Base-by-base conservation (phyloP, 768 basidiomycete species). In the Leccinum rimulosum region DNA sequence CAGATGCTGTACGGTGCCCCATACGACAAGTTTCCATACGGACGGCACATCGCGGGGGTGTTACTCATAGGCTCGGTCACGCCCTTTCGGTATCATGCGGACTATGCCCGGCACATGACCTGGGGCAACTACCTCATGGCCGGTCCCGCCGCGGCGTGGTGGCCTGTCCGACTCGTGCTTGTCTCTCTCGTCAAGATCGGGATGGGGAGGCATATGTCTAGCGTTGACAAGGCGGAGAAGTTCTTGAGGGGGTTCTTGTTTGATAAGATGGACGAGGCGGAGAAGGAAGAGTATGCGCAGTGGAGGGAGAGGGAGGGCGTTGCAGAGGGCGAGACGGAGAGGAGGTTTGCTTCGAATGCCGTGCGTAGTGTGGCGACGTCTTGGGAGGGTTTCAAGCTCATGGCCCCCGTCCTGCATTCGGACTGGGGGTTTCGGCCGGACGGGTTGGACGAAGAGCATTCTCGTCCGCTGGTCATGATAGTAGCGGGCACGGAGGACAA, bases 1-100 rank as follows among this genome's bases (percentile, higher is more conserved):
- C 85, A 86, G 73, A 82, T 85, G 38, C 64, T 86, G 12, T 85
- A 82, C 58, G 82, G 80, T 2, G 77, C 80, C 0, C 66, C 82
- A 0, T 81, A 79, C 69, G 75, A 80, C 63, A 62, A 70, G 15
- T 87, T 86, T 59, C 82, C 83, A 7, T 74, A 78, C 30, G 82
- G 80, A 19, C 70, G 74, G 15, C 70, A 76, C 52, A 76, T 85
- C 61, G 72, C 66, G 5, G 81, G 80, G 2, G 73, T 84, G 63
- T 61, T 86, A 50, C 74, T 86, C 48, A 66, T 80, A 30, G 78
- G 73, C 2, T 73, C 84, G 0, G 60, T 79, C 62, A 74, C 81
- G 9, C 84, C 85, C 0, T 77, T 80, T 47, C 77, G 73, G 50
- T 67, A 70, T 50, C 79, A 86, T 68, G 70, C 62, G 31, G 76